phyloP scores from a whole-genome alignment of 176 grass and related monocot genomes.

The Poa annua region DNA sequence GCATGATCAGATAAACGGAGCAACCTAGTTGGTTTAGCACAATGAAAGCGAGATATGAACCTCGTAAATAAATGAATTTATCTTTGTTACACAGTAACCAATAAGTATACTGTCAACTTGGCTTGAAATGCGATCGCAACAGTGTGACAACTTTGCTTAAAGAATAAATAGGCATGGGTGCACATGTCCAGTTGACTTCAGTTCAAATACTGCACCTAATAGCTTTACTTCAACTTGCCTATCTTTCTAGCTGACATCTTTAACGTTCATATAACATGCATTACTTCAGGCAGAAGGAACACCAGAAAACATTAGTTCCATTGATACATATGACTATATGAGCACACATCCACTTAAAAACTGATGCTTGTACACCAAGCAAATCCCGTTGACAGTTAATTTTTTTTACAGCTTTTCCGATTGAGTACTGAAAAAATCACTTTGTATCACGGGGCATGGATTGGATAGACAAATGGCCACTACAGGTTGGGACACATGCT shows the following conservation, averaged over 20 bases:
- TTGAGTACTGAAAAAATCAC: constrained; percentile 18
- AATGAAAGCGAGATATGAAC: constrained; percentile 27
- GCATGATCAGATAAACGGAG: constrained; percentile 20
- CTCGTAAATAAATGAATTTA: constrained; percentile 1
- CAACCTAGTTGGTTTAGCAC: constrained; percentile 20
- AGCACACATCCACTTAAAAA: too few relatives aligned
- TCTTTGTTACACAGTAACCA: constrained; percentile 26
- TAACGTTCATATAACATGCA: constrained; percentile 37
- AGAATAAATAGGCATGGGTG: constrained; percentile 5
- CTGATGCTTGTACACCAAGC: constrained; percentile 41
- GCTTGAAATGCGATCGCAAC: constrained; percentile 30
- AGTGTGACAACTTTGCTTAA: constrained; percentile 37
- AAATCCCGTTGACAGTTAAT: constrained; percentile 38
- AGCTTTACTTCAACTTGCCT: constrained; percentile 42
- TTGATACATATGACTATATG: not conserved
- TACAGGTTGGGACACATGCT: constrained; percentile 41
- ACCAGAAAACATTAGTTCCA: constrained; percentile 19
- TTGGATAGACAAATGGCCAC: constrained; percentile 43
- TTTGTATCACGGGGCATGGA: constrained; percentile 33
- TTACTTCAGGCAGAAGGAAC: constrained; percentile 54
- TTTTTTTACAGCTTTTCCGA: constrained; percentile 28
- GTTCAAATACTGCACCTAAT: constrained; percentile 54
- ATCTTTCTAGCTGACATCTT: constrained; percentile 44
- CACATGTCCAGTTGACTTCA: constrained; percentile 43
- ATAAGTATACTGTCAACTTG: constrained; percentile 15